Evolutionary conservation across 192 early-diverging fungal genomes (phyloP), one percentile per base, ranked within the genome.

Genomic region (Diversispora eburnea): DNA sequence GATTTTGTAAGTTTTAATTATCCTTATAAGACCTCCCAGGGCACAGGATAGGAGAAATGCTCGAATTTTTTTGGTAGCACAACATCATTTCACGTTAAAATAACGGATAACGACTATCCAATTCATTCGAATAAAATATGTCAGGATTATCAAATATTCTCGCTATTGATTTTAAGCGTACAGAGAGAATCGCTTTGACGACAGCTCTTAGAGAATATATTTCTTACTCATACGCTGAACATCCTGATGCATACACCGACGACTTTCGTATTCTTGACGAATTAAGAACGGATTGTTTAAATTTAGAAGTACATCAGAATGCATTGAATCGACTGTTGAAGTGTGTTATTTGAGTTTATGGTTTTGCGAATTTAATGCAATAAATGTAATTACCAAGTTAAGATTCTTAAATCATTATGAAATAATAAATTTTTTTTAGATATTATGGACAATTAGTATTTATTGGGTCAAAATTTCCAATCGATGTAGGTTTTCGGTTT

Each of bases 381-480:
- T 33, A 33, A 33, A 33, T 33, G 25, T 33, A 33, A 33, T 33
- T 33, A 33, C 25, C 25, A 2, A 33, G 25, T 33, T 33, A 65
- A 65, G 15, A 0, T 3, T 6, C 25, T 3, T 3, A 57, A 56
- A 69, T 13, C 13, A 59, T 20, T 55, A 46, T 70, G 47, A 49
- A 47, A 20, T 41, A 39, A 47, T 41, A 3, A 59, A 54, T 4
- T 51, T 67, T 68, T 17, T 62, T 54, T 70, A 91, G 90, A 77
- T 97, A 97, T 77, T 93, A 92, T 77, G 93, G 86, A 2, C 95
- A 97, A 78, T 84, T 97, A 25, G 86, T 88, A 17, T 91, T 91
- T 77, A 87, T 95, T 46, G 77, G 89, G 55, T 86, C 89, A 61
- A 97, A 95, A 79, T 97, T 97, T 70, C 91, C 92, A 6, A 91